Base-by-base conservation (phyloP, 1,284 basidiomycete species). In the Ceratobasidium sp. region DNA sequence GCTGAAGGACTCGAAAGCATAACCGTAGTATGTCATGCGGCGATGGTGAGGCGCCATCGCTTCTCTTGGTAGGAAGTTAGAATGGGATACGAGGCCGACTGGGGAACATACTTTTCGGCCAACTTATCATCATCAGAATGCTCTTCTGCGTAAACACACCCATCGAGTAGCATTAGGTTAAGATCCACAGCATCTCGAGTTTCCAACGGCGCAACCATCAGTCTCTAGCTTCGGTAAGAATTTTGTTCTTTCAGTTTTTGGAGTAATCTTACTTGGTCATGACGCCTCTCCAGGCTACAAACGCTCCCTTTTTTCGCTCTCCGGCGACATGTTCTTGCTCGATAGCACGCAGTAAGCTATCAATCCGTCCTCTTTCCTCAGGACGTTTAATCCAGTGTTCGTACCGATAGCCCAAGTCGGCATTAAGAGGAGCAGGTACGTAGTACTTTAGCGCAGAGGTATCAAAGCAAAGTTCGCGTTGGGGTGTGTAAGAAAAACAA, bases 211-310 rank as follows among this genome's bases (percentile, higher is more conserved):
- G 93, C 92, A 69, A 89, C 93, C 85, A 95, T 86, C 81, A 96
- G 88, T 81, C 90, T 91, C 82, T 86, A 82, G 14, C n/a, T 10
- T 62, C 30, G 35, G 35, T 64, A 38, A 69, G 77, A 80, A 66
- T 10, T 73, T 77, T 18, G 80, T 73, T 57, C 79, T 64, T 33
- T 52, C 46, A 30, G 10, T 35, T 44, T 30, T 52, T 14, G 41
- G 12, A 82, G 73, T 12, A 68, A 78, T 85, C 90, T 86, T 87
- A 95, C 93, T 93, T 97, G 78, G 97, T 98, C 86, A 98, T 91
- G 77, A 98, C 90, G 3, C 97, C 97, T 82, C 96, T 88, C 95
- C 96, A 97, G 4, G 92, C 90, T 54, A 97, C 88, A 35, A 95
- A 88, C 60, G 87, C 79, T 16, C 85, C 85, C 33, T 84, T 82